Base-by-base conservation (phyloP, 2,329 filamentous ascomycete species). In the Aureobasidium sp. region DNA sequence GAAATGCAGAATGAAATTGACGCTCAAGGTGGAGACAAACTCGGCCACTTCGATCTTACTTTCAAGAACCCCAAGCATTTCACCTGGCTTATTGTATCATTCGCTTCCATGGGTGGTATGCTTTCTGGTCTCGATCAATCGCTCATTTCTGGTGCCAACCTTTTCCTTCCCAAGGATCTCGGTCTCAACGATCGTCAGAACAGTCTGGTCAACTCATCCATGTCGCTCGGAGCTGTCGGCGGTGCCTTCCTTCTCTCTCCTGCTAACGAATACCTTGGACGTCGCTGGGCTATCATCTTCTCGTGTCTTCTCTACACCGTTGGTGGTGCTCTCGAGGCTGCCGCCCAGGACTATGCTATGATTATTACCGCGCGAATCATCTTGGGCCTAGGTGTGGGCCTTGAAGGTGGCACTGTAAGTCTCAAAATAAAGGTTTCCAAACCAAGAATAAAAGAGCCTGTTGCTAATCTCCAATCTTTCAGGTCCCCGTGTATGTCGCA, bases 31-130 rank as follows among this genome's bases (percentile, higher is more conserved):
- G 74, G 71, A 32, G 71, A 74, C 64, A 73, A 74, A 68, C 74
- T 72, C 63, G 72, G 75, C 6, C 62, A 74, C 64, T 84, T 85
- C 68, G 77, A 86, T 44, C 65, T 87, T 47, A 74, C 82, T 39
- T 85, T 88, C 74, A 78, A 78, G 56, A 80, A 88, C 70, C 84
- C 86, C 0, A 82, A 78, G 59, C 74, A 84, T 68, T 90, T 89
- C 71, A 90, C 87, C 29, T 87, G 81, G 77, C 74, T 87, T 17
- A 79, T 89, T 15, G 85, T 88, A 48, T 84, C 80, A 1, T 90
- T 90, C 67, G 87, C 87, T n/a, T 87, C 84, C 17, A 88, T 90
- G 85, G 87, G 87, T 55, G 87, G 87, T 70, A 76, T 90, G 26
- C 81, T 90, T 0, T 88, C 85, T 1, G 87, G 87, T 64, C 79